Percentiles rank a stretch among this genome's conserved stretches.
Conservation (phyloP, 2,329 filamentous ascomycete genomes). For the Curvularia lunata region DNA sequence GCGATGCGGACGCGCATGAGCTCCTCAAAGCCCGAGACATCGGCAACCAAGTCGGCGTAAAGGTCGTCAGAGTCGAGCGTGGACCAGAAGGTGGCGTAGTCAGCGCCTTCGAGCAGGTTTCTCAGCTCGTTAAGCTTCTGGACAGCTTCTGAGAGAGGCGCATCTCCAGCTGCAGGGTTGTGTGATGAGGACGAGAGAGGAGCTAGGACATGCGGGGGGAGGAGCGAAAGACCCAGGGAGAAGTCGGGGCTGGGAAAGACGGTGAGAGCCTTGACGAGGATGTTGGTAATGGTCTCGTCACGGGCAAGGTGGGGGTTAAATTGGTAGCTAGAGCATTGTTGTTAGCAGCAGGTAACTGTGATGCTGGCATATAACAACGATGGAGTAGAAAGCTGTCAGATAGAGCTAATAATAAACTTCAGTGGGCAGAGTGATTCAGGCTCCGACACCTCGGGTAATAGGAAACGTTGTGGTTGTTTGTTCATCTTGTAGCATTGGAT, state of each 20-base stretch:
- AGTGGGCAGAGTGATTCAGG: conserved; percentile 64
- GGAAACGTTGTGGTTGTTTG: conserved; percentile 83
- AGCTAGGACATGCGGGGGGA: conserved; percentile 80
- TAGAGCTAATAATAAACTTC: conserved; percentile 78
- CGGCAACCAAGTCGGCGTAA: conserved; percentile 93
- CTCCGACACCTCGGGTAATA: conserved; percentile 84
- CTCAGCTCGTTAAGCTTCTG: conserved; percentile 84
- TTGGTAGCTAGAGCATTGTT: conserved; percentile 75
- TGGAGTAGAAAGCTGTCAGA: conserved; percentile 62
- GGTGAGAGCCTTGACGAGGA: conserved; percentile 96
- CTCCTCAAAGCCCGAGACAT: conserved; percentile 95
- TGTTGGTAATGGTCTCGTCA: conserved; percentile 97
- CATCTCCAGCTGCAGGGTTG: conserved; percentile 66
- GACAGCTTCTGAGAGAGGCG: conserved; percentile 82
- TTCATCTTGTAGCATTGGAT: conserved; percentile 69
- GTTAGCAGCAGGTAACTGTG: conserved; percentile 24
- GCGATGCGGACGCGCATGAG: conserved; percentile 89
- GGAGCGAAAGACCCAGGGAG: conserved; percentile 89
- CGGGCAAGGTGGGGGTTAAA: conserved; percentile 98
- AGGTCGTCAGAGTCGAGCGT: conserved; percentile 92
- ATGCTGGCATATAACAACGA: conserved; percentile 1
- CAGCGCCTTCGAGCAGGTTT: conserved; percentile 84
- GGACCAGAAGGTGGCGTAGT: conserved; percentile 92
- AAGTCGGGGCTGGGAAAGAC: conserved; percentile 97
- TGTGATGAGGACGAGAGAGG: conserved; percentile 58